These are phyloP conservation scores for Acanthamoeba culbertsoni DNA, from an alignment of 208 protist species.

Conservation along the genomic window DNA sequence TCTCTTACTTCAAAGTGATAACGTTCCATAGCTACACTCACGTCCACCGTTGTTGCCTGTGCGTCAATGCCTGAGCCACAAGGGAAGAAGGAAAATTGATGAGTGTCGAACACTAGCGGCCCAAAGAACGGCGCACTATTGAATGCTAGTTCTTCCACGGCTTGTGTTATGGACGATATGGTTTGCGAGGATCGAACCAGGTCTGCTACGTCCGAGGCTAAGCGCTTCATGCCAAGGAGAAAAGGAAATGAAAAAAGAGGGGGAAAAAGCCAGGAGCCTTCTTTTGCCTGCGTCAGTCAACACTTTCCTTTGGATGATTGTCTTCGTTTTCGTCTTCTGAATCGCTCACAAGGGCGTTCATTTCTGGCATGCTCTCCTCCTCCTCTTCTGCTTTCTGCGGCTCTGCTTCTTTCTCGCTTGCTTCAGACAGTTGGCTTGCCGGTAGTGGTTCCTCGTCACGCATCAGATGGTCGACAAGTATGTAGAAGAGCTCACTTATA, in stretches of 20 bases:
- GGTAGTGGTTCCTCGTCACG: neutral
- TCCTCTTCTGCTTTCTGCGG: neutral
- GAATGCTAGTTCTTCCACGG: conserved; percentile 20
- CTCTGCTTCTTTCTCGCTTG: neutral
- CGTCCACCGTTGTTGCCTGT: neutral
- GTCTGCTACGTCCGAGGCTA: neutral
- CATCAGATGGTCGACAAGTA: conserved; percentile 13
- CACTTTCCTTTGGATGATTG: neutral
- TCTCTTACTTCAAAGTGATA: neutral
- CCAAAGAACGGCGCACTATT: conserved; percentile 12
- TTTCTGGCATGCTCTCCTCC: neutral
- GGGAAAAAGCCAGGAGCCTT: no score
- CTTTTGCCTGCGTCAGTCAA: conserved; percentile 18
- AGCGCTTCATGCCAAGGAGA: neutral
- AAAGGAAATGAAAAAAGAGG: no score
- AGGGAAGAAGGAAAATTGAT: neutral
- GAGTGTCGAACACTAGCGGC: conserved; percentile 34
- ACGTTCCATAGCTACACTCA: neutral
- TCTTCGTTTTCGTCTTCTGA: neutral
- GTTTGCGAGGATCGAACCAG: neutral
- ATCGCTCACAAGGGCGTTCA: neutral
- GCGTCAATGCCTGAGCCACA: neutral
- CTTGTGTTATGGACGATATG: neutral
- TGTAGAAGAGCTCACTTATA: neutral
- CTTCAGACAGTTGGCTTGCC: neutral